Percentiles rank a stretch among this genome's conserved stretches.
Conservation (phyloP, 2,329 filamentous ascomycete species). For the Fusarium sp. region DNA sequence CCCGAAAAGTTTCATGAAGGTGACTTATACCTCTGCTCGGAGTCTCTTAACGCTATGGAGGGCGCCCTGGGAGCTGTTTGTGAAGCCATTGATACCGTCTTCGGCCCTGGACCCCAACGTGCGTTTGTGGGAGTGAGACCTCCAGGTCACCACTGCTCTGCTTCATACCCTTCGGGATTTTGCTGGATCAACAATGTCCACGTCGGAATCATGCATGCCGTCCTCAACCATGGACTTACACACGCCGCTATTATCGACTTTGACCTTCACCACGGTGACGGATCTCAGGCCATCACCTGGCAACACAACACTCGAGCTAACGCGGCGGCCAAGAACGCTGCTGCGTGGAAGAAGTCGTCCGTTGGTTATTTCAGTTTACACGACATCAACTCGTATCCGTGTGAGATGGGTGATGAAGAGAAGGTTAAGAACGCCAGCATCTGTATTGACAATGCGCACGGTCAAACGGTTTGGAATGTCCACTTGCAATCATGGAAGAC, state of each 20-base stretch:
- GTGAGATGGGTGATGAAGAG: constrained; percentile 90
- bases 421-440: constrained; percentile 95
- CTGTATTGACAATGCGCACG: constrained; percentile 93
- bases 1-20: constrained; percentile 81
- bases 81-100: constrained; percentile 90
- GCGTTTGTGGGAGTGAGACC: constrained; percentile 94
- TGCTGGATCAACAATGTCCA: constrained; percentile 99
- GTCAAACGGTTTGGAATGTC: constrained; percentile 95
- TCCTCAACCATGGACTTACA: constrained; percentile 85
- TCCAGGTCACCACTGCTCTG: constrained; percentile 95
- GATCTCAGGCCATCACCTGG: constrained; percentile 96
- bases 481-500: constrained; percentile 91
- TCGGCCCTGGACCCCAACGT: constrained; percentile 73
- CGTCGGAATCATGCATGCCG: constrained; percentile 92
- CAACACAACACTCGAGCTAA: constrained; percentile 80
- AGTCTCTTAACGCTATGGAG: constrained; percentile 89
- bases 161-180: constrained; percentile 90
- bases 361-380: constrained; percentile 98
- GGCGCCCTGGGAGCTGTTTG: constrained; percentile 93
- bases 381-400: constrained; percentile 98
- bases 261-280: constrained; percentile 91
- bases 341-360: constrained; percentile 82
- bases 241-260: constrained; percentile 96
- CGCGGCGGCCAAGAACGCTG: constrained; percentile 75
- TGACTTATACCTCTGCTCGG: constrained; percentile 89